Conservation (phyloP, 768 basidiomycete genomes). For the Lyophyllum semitale region DNA sequence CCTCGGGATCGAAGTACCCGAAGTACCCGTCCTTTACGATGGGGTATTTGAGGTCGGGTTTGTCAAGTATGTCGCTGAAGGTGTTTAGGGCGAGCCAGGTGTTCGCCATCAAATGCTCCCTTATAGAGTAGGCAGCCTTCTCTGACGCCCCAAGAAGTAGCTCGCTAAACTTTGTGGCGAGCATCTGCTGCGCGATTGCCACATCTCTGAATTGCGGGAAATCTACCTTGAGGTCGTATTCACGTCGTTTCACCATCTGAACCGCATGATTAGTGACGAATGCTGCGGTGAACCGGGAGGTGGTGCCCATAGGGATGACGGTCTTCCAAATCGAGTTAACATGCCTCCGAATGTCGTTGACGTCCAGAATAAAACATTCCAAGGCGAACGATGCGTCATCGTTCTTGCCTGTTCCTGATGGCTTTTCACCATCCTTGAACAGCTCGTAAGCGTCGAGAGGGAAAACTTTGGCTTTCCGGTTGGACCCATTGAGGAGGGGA, state of each 20-base stretch:
- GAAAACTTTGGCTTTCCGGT: slow-evolving; percentile 2
- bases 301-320: slow-evolving; percentile 1
- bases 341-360: slow-evolving; percentile 1
- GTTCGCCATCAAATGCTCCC: slow-evolving; percentile 4
- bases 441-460: slow-evolving; percentile 9
- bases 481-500: not conserved
- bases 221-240: slow-evolving; percentile 3
- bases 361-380: slow-evolving; percentile 3
- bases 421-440: not conserved
- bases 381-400: slow-evolving; percentile 1
- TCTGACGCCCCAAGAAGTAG: not conserved
- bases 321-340: slow-evolving; percentile 1
- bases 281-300: slow-evolving; percentile 4
- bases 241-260: slow-evolving; percentile 4
- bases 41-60: not conserved
- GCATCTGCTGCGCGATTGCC: not conserved
- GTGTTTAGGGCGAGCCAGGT: not conserved
- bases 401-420: not conserved
- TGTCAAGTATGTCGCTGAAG: not conserved
- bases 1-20: slow-evolving; percentile 1
- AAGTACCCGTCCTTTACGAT: slow-evolving; percentile 3
- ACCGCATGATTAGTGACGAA: slow-evolving; percentile 9
- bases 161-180: not conserved
- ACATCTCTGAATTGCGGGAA: slow-evolving; percentile 6
- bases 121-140: not conserved